These are phyloP conservation scores for Gentiana dahurica DNA, from an alignment of 257 asterid genomes.

Conservation along the genomic window DNA sequence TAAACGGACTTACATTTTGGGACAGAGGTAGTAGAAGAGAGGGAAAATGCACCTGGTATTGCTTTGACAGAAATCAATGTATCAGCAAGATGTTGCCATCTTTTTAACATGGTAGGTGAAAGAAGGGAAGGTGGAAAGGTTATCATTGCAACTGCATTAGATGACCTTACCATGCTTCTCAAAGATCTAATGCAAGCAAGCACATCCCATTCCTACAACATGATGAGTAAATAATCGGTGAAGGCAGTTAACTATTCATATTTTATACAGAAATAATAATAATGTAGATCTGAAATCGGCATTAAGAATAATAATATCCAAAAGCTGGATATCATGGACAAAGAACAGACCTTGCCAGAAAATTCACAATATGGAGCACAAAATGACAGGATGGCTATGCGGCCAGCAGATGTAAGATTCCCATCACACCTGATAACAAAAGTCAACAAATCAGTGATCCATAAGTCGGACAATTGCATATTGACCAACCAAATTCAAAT, in stretches of 20 bases:
- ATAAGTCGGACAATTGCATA: neutral
- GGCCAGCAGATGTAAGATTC: slow-evolving; percentile 40
- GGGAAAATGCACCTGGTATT: slow-evolving; percentile 50
- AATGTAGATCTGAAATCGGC: too few relatives aligned
- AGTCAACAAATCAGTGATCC: neutral
- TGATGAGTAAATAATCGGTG: neutral
- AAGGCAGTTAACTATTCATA: neutral
- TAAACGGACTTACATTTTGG: too few relatives aligned
- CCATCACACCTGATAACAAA: slow-evolving; percentile 36
- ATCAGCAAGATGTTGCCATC: slow-evolving; percentile 97
- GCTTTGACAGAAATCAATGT: slow-evolving; percentile 80
- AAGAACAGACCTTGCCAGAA: slow-evolving; percentile 43
- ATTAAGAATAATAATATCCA: too few relatives aligned
- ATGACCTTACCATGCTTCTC: slow-evolving; percentile 52
- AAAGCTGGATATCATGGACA: too few relatives aligned
- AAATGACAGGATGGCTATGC: slow-evolving; percentile 79
- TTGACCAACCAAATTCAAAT: too few relatives aligned
- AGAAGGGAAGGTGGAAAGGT: slow-evolving; percentile 81
- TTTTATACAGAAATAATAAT: too few relatives aligned
- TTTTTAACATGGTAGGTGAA: slow-evolving; percentile 52
- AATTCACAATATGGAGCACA: slow-evolving; percentile 89
- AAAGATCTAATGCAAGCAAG: slow-evolving; percentile 72
- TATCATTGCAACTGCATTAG: slow-evolving; percentile 76
- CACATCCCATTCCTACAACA: slow-evolving; percentile 74
- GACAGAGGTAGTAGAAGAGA: neutral